Percentiles rank a stretch among this genome's conserved stretches.
phyloP scores from a whole-genome alignment of 371 early-diverging fungal species.

The Mortierella polycephala region DNA sequence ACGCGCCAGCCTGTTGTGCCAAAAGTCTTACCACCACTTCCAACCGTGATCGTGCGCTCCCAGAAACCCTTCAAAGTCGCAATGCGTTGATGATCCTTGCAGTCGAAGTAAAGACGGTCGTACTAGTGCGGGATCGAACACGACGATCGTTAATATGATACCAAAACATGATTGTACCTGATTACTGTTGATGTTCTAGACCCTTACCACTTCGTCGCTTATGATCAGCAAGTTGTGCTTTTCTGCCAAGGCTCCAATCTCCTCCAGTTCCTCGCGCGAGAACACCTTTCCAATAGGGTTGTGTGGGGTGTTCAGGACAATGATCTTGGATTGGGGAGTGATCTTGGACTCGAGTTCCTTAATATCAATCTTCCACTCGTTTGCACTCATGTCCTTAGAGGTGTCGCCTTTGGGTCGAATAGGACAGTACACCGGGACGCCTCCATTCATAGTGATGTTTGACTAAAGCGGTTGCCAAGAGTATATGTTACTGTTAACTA shows the following conservation, averaged over 20 bases:
- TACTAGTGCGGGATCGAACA: slow-evolving; percentile 62
- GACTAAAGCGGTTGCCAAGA: slow-evolving; percentile 56
- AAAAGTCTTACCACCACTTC: slow-evolving; percentile 95
- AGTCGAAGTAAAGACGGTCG: slow-evolving; percentile 88
- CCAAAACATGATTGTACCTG: background rate
- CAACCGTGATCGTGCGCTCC: slow-evolving; percentile 94
- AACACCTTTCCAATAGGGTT: slow-evolving; percentile 95
- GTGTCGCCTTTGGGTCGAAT: slow-evolving; percentile 69
- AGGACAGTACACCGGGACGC: slow-evolving; percentile 86
- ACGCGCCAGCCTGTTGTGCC: slow-evolving; percentile 98
- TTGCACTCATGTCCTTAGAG: slow-evolving; percentile 62
- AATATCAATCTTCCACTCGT: slow-evolving; percentile 90
- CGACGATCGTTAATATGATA: background rate
- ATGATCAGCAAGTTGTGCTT: slow-evolving; percentile 89
- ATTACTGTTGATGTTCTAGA: background rate
- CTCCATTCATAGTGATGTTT: slow-evolving; percentile 91
- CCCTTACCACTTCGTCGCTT: slow-evolving; percentile 90
- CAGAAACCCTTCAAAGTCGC: slow-evolving; percentile 87
- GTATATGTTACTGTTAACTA: background rate
- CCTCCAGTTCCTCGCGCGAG: slow-evolving; percentile 79
- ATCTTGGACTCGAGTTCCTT: slow-evolving; percentile 83
- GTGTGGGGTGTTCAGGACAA: slow-evolving; percentile 96
- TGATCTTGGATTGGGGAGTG: slow-evolving; percentile 83
- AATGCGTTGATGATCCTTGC: slow-evolving; percentile 76
- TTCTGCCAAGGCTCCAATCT: slow-evolving; percentile 82